Percentiles rank a stretch among this genome's conserved stretches.
These are phyloP conservation scores for Aspergillus saccharolyticus DNA, from an alignment of 495 filamentous ascomycete species.

Conservation along the genomic window DNA sequence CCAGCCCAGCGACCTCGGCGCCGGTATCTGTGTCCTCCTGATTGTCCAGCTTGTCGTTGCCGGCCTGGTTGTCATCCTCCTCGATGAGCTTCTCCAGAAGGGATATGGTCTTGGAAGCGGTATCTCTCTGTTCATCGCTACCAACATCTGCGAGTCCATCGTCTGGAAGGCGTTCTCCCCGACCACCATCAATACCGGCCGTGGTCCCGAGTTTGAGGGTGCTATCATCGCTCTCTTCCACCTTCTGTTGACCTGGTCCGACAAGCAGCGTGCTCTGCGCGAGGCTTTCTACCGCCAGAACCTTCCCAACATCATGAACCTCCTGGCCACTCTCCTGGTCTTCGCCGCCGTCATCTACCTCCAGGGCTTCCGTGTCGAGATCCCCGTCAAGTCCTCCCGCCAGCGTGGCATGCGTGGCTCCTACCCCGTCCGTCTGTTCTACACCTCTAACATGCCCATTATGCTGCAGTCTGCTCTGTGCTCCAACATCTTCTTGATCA, in stretches of 20 bases:
- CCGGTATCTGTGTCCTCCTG: constrained; percentile 94
- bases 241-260: constrained; percentile 93
- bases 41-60: constrained; percentile 96
- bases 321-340: constrained; percentile 85
- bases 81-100: constrained; percentile 99
- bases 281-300: constrained; percentile 99
- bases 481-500: constrained; percentile 98
- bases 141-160: constrained; percentile 99
- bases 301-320: constrained; percentile 99
- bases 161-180: constrained; percentile 99
- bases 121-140: constrained; percentile 99
- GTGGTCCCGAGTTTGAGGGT: constrained; percentile 98
- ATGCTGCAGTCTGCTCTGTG: constrained; percentile 98
- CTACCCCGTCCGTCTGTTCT: constrained; percentile 66
- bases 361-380: constrained; percentile 99
- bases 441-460: constrained; percentile 82
- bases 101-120: constrained; percentile 97
- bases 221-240: constrained; percentile 98
- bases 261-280: constrained; percentile 94
- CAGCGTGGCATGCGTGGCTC: constrained; percentile 94
- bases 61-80: constrained; percentile 96
- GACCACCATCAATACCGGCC: constrained; percentile 98
- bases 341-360: constrained; percentile 99
- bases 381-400: constrained; percentile 98
- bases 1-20: constrained; percentile 89